Percentiles rank a stretch among this genome's conserved stretches.
Evolutionary conservation across 352 stramenopile species (phyloP).

Genomic region (Phytopythium sindhum): DNA sequence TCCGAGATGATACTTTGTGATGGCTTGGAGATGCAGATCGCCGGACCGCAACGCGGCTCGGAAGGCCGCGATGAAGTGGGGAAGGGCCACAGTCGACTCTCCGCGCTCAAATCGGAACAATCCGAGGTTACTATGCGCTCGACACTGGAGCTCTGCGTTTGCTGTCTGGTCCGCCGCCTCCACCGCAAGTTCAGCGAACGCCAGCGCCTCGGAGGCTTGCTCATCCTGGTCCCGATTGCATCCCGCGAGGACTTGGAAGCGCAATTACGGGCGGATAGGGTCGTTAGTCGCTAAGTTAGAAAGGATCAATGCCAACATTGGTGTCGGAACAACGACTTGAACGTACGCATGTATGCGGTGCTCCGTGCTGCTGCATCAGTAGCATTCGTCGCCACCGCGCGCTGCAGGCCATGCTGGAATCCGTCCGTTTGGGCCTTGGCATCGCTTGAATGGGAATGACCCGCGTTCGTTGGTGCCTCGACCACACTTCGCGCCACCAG

Average conservation of each 20-base stretch:
- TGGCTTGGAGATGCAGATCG: slow-evolving; percentile 32
- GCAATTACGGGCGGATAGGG: too few relatives aligned
- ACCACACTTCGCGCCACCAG: slow-evolving; percentile 22
- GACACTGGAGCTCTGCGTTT: slow-evolving; percentile 22
- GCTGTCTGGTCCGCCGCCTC: slow-evolving; percentile 15
- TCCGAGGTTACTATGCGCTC: slow-evolving; percentile 38
- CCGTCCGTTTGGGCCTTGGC: not conserved
- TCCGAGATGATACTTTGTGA: slow-evolving; percentile 44
- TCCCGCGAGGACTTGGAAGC: slow-evolving; percentile 22
- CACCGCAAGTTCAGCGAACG: slow-evolving; percentile 19
- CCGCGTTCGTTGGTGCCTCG: not conserved
- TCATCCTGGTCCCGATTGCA: slow-evolving; percentile 17
- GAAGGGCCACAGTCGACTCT: slow-evolving; percentile 23
- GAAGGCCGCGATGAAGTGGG: slow-evolving; percentile 34
- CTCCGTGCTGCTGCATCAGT: slow-evolving; percentile 19
- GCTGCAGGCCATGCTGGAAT: not conserved
- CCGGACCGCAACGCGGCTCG: slow-evolving; percentile 18
- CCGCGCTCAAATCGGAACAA: slow-evolving; percentile 27
- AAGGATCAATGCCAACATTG: not conserved
- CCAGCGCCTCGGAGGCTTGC: slow-evolving; percentile 10
- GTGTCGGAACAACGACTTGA: not conserved
- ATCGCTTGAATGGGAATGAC: not conserved
- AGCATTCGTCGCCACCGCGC: slow-evolving; percentile 8
- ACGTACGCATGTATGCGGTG: slow-evolving; percentile 25
- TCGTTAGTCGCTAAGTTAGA: too few relatives aligned